Evolutionary conservation across 1,139 yeast genomes (phyloP), one percentile per base, ranked within the genome.

Genomic region (Zygosaccharomyces sapae): DNA sequence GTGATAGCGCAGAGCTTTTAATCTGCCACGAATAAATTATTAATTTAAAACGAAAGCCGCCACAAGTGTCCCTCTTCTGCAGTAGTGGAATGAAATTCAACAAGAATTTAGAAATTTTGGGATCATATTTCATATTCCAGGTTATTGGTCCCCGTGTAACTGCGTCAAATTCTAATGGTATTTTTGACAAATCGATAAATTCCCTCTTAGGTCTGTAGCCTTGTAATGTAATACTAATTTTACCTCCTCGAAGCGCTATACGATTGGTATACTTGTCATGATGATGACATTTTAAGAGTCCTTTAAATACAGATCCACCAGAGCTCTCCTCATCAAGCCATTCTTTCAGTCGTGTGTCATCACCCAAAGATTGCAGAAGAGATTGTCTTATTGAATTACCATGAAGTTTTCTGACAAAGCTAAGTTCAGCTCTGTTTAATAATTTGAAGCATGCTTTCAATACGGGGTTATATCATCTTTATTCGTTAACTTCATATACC

Each of bases 401-500:
- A 41, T 55, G 54, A 8, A 57, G 44, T n/a, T 46, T 42, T 16
- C 44, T 46, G 16, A 58, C 48, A 13, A 55, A 41, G 1, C 57
- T 48, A 3, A 62, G 48, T 34, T 62, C 64, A 2, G 62, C 33
- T 33, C 59, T 55, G 47, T 62, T 62, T 10, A 62, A 39, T 53
- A 60, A 48, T 7, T 51, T 46, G 24, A 55, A 60, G 38, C 56
- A 55, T 33, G 59, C 61, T 13, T 45, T 45, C 16, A 62, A 43
- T 9, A 56, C 5, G 41, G 45, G 9, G 50, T 30, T 4, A 49
- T 39, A 16, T 39, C 45, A 10, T 41, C 38, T 38, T 45, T 22
- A 31, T 44, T 25, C 3, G 33, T 20, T 13, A 65, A 62, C 53
- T 46, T 64, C 73, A 53, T 76, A 71, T 44, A 76, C 79, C 34